Percentiles rank a stretch among this genome's conserved stretches.
Evolutionary conservation across 2,329 filamentous ascomycete genomes (phyloP).

Genomic region (Moelleriella libera): DNA sequence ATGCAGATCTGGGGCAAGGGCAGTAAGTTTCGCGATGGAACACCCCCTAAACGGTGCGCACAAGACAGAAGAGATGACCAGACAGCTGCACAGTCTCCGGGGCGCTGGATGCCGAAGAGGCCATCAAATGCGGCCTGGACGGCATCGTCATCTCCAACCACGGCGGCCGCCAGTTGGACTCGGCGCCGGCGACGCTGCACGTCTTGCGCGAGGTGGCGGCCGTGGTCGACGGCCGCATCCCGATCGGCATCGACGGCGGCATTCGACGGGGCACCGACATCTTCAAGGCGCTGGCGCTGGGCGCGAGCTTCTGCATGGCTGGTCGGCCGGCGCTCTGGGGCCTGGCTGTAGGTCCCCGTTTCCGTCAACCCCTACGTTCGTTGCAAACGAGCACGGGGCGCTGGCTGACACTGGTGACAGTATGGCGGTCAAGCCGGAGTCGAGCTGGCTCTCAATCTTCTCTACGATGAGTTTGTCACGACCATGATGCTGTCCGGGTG

Average conservation of each 20-base stretch:
- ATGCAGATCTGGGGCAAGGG: slow-evolving; percentile 23
- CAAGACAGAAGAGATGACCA: neutral
- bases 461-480: neutral
- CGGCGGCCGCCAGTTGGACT: neutral
- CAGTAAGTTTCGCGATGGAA: slow-evolving; percentile 11
- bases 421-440: neutral
- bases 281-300: neutral
- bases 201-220: neutral
- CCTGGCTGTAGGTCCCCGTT: slow-evolving; percentile 9
- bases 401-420: neutral
- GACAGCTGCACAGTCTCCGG: neutral
- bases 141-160: neutral
- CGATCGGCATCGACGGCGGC: neutral
- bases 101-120: neutral
- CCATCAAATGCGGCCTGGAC: neutral
- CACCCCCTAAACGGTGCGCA: too few species aligned
- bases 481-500: neutral
- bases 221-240: neutral
- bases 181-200: neutral
- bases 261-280: neutral
- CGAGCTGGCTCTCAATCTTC: neutral
- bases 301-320: neutral
- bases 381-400: too few species aligned
- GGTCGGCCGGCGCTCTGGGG: slow-evolving; percentile 18
- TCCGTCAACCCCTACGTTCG: too few species aligned